Percentiles rank a stretch among this genome's conserved stretches.
Conservation (phyloP, 2,329 filamentous ascomycete genomes). For the Trichophyton mentagrophytes region DNA sequence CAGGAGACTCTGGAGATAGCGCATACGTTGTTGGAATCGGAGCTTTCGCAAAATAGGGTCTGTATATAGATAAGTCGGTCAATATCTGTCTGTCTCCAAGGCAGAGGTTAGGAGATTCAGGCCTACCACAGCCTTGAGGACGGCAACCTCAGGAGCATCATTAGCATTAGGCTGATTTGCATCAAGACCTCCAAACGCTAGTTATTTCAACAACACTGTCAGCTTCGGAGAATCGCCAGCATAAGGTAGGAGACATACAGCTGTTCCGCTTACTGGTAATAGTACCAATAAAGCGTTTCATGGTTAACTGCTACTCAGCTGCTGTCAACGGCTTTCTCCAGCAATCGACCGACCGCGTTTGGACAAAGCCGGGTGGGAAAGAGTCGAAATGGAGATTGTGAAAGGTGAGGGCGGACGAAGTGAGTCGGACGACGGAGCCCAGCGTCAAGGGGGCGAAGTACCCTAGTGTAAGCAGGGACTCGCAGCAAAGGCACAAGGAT, state of each 20-base stretch:
- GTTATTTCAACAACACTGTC: not conserved
- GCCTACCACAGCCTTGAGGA: not conserved
- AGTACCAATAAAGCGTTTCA: slow-evolving; percentile 1
- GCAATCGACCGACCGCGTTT: not conserved
- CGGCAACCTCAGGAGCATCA: not conserved
- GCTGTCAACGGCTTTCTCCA: not conserved
- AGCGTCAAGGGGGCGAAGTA: not conserved
- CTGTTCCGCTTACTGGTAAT: not conserved
- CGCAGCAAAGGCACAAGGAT: not conserved
- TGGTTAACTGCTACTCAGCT: not conserved
- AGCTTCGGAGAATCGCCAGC: not conserved
- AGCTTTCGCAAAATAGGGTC: not conserved
- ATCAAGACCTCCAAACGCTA: not conserved
- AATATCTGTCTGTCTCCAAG: not conserved
- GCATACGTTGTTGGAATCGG: not conserved
- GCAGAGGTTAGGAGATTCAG: not conserved
- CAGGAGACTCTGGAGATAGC: not conserved
- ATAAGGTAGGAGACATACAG: not conserved
- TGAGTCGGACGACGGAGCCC: not conserved
- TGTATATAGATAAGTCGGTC: not conserved
- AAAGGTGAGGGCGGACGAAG: not conserved
- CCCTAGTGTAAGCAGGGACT: not conserved
- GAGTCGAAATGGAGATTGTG: not conserved
- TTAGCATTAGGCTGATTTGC: not conserved
- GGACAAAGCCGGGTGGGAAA: not conserved